Conservation (phyloP, 371 early-diverging fungal species). For the Actinomortierella ambigua region DNA sequence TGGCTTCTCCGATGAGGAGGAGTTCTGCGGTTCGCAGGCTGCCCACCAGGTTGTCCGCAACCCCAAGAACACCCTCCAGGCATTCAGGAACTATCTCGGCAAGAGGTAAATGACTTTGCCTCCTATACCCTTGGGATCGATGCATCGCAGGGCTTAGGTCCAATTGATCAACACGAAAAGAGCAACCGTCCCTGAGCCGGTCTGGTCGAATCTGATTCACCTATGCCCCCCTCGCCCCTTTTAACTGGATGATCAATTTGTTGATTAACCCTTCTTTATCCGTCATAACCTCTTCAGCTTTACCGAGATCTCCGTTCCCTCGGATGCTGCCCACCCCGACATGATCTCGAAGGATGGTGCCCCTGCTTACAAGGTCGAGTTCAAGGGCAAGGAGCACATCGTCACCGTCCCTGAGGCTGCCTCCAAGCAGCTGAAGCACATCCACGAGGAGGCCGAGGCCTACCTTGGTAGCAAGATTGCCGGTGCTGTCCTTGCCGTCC, state of each 20-base stretch:
- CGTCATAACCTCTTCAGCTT: slow-evolving; percentile 8
- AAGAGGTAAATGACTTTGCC: too few species aligned
- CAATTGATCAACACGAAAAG: slow-evolving; percentile 1
- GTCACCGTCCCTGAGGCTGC: slow-evolving; percentile 77
- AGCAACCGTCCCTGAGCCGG: too few species aligned
- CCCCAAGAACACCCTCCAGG: slow-evolving; percentile 84
- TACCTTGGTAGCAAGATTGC: slow-evolving; percentile 82
- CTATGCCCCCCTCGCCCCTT: background rate
- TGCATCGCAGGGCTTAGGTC: too few species aligned
- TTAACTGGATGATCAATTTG: background rate
- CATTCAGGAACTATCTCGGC: slow-evolving; percentile 88
- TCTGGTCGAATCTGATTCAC: background rate
- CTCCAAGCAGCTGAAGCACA: slow-evolving; percentile 77
- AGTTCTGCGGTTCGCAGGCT: slow-evolving; percentile 94
- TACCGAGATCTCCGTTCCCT: slow-evolving; percentile 40
- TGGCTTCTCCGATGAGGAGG: slow-evolving; percentile 91
- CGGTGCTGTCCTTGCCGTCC: slow-evolving; percentile 94
- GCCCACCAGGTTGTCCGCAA: slow-evolving; percentile 89
- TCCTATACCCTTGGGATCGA: too few species aligned
- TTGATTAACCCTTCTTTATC: background rate
- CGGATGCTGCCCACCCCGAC: slow-evolving; percentile 62
- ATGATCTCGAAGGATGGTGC: slow-evolving; percentile 69
- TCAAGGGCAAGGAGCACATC: slow-evolving; percentile 63
- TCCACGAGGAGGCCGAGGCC: slow-evolving; percentile 90
- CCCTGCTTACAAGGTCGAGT: slow-evolving; percentile 80